Evolutionary conservation across 768 basidiomycete species (phyloP).

Genomic region (Calocera cornea): DNA sequence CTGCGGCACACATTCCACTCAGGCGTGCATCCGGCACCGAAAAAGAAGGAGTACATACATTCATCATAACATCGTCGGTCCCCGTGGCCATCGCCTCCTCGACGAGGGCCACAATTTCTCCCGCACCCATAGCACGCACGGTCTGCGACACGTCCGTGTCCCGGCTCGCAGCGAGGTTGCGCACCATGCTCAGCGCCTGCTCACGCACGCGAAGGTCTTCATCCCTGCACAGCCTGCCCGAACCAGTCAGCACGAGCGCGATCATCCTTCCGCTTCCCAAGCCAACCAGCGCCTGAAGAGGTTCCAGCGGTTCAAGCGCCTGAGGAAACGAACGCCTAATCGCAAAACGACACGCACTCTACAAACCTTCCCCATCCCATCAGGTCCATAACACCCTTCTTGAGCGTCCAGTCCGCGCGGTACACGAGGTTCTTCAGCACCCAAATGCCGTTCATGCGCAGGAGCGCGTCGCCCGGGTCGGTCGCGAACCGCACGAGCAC

Average conservation of each 20-base stretch:
- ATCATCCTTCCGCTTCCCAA: too few relatives aligned
- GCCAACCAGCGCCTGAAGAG: too few relatives aligned
- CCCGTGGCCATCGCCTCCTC: slow-evolving; percentile 37
- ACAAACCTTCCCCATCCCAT: slow-evolving; percentile 52
- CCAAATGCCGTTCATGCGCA: slow-evolving; percentile 69
- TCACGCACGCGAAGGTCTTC: slow-evolving; percentile 46
- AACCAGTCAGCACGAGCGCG: neutral
- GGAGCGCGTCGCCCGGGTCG: slow-evolving; percentile 36
- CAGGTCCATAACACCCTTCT: slow-evolving; percentile 49
- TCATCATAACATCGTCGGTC: slow-evolving; percentile 41
- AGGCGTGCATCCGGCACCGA: too few relatives aligned
- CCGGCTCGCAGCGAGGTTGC: slow-evolving; percentile 54
- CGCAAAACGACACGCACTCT: slow-evolving; percentile 31
- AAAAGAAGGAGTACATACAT: slow-evolving; percentile 26
- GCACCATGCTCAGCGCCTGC: slow-evolving; percentile 52
- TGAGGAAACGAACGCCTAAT: neutral
- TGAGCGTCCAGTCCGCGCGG: slow-evolving; percentile 46
- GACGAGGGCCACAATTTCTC: slow-evolving; percentile 35
- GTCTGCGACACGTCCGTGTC: slow-evolving; percentile 42
- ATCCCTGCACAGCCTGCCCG: slow-evolving; percentile 40
- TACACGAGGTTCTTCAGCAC: slow-evolving; percentile 70
- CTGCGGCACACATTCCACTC: slow-evolving; percentile 18
- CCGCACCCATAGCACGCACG: slow-evolving; percentile 39
- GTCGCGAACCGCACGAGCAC: slow-evolving; percentile 46
- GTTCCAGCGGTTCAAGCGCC: too few relatives aligned